Conservation (phyloP, 1,139 yeast genomes). For the Blastobotrys malaysiensis region DNA sequence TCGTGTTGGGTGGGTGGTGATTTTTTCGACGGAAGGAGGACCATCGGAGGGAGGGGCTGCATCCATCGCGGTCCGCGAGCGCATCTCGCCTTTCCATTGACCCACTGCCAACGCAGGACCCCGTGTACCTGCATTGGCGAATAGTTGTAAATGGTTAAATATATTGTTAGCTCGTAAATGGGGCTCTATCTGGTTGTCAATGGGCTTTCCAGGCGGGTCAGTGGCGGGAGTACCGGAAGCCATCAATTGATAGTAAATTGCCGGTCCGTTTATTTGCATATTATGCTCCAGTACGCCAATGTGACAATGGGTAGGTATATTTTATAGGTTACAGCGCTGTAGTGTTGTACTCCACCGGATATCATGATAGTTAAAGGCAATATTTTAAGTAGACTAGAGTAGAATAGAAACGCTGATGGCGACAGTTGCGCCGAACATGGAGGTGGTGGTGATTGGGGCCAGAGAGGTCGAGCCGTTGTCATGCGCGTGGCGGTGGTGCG, state of each 20-base stretch:
- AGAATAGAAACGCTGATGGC: neutral
- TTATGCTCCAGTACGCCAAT: too few species aligned
- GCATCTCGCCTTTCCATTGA: neutral
- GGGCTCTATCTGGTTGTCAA: too few species aligned
- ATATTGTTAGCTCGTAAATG: too few species aligned
- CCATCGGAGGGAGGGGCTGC: neutral
- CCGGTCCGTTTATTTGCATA: too few species aligned
- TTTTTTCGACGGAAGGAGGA: neutral
- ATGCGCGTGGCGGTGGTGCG: neutral
- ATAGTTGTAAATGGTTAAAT: too few species aligned
- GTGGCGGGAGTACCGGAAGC: too few species aligned
- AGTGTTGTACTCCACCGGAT: too few species aligned
- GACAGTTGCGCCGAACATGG: neutral
- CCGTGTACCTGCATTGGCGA: neutral
- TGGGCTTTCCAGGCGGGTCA: too few species aligned
- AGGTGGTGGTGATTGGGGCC: neutral
- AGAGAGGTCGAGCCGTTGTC: neutral
- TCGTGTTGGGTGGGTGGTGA: neutral
- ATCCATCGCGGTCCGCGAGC: conserved; percentile 1
- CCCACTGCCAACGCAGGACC: neutral
- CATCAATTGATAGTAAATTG: too few species aligned
- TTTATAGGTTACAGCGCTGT: too few species aligned
- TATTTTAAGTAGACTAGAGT: neutral
- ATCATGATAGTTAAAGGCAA: too few species aligned
- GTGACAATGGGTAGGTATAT: too few species aligned